These are phyloP conservation scores for Backusella tarrabulga DNA, from an alignment of 192 early-diverging fungal species.

Conservation along the genomic window DNA sequence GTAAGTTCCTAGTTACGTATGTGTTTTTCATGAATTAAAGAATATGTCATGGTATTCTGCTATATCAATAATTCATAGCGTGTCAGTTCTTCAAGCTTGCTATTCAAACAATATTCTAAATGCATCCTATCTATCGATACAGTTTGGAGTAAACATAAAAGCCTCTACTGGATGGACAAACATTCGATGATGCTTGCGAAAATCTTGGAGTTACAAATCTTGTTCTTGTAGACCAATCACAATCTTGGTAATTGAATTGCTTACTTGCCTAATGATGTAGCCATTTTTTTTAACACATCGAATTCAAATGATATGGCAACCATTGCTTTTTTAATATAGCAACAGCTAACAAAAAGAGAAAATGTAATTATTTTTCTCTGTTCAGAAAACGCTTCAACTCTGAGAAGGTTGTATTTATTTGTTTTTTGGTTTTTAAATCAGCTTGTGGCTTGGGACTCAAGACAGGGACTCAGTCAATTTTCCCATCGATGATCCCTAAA, in stretches of 20 bases:
- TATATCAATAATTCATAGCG: not conserved
- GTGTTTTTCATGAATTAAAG: not conserved
- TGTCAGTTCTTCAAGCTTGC: not conserved
- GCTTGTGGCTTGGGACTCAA: not conserved
- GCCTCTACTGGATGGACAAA: not conserved
- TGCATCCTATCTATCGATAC: too few species aligned
- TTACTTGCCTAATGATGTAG: not conserved
- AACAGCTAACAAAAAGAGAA: not conserved
- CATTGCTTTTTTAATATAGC: not conserved
- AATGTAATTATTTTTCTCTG: not conserved
- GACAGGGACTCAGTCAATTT: not conserved
- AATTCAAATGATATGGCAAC: not conserved
- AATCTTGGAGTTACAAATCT: not conserved
- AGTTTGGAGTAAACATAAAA: not conserved
- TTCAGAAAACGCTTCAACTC: not conserved
- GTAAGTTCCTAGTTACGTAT: not conserved
- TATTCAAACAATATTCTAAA: not conserved
- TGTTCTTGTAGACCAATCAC: not conserved
- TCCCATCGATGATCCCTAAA: not conserved
- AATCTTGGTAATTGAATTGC: not conserved
- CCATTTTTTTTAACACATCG: not conserved
- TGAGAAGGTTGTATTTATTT: not conserved
- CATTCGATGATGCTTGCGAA: not conserved
- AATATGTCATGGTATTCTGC: not conserved
- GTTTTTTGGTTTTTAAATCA: not conserved